These are phyloP conservation scores for Melampsora larici-populina DNA, from an alignment of 1,284 basidiomycete species.

Conservation along the genomic window DNA sequence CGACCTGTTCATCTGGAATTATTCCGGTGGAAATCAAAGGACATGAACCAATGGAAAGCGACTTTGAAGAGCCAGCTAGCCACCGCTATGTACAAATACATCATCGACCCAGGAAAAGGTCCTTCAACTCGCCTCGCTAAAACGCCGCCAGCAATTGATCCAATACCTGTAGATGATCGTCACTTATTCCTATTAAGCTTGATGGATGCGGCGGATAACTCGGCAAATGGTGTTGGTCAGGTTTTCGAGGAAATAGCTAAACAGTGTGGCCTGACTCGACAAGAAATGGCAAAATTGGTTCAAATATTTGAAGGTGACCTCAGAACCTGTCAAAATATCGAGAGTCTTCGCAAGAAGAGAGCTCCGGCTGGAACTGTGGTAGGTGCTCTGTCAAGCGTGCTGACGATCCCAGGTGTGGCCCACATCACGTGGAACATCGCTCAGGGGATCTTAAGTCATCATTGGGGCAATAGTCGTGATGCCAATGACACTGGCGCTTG, in stretches of 20 bases:
- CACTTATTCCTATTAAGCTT: neutral
- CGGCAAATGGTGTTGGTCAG: neutral
- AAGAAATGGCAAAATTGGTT: neutral
- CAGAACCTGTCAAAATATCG: neutral
- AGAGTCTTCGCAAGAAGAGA: neutral
- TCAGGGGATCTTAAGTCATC: neutral
- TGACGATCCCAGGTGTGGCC: constrained; percentile 6
- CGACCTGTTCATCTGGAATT: neutral
- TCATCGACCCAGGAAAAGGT: neutral
- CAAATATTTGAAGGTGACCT: constrained; percentile 13
- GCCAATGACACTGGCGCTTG: constrained; percentile 6
- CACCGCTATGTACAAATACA: neutral
- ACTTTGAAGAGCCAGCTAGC: constrained; percentile 12
- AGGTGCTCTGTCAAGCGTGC: neutral
- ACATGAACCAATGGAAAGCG: neutral
- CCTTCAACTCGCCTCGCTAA: neutral
- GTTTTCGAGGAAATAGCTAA: neutral
- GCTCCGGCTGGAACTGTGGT: neutral
- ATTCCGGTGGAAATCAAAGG: neutral
- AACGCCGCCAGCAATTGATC: no score
- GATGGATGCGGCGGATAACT: constrained; percentile 19
- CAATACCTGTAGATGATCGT: no score
- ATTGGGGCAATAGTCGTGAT: constrained; percentile 11
- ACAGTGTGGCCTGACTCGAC: neutral
- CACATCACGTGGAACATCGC: constrained; percentile 24